Evolutionary conservation across 768 basidiomycete species (phyloP), one percentile per base, ranked within the genome.

Genomic region (Sutorius australiensis): DNA sequence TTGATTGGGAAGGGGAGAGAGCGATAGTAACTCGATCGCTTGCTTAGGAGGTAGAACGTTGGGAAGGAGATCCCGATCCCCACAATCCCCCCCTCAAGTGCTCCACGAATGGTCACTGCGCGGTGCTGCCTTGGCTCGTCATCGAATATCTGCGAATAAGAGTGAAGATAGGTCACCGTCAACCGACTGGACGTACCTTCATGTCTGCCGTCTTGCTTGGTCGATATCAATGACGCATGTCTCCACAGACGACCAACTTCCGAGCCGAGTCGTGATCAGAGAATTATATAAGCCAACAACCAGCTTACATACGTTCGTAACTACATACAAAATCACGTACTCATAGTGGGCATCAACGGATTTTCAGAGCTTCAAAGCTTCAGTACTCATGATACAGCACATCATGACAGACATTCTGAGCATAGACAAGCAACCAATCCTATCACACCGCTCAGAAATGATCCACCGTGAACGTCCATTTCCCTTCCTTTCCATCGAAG

Each of bases 401-500:
- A 37, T 34, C 42, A n/a, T 10, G 2, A 46, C n/a, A 11, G 31
- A 40, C 30, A 45, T 16, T 41, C 46, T 30, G 43, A 53, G 34
- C 27, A 28, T 33, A 39, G 33, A n/a, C 37, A 41, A 42, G 49
- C 28, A 10, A 51, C 34, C 37, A 52, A 47, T 33, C 28, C 43
- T 27, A 49, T 14, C 21, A 38, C 16, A 39, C n/a, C 28, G 28
- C 53, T 79, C 71, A 92, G 76, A 98, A 99, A 74, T 95, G 92
- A 66, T 93, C 86, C 56, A 98, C 97, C 30, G 78, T 83, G 73
- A 99, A 98, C 46, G 84, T 87, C 95, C 95, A 98, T 70, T 81
- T 86, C 47, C 97, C 97, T 61, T 84, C 83, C 61, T 76, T 76
- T 49, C 83, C 77, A 53, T 93, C 87, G 68, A 89, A 98, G 63